Base-by-base conservation (phyloP, 2,329 filamentous ascomycete species). In the Nemania diffusa region DNA sequence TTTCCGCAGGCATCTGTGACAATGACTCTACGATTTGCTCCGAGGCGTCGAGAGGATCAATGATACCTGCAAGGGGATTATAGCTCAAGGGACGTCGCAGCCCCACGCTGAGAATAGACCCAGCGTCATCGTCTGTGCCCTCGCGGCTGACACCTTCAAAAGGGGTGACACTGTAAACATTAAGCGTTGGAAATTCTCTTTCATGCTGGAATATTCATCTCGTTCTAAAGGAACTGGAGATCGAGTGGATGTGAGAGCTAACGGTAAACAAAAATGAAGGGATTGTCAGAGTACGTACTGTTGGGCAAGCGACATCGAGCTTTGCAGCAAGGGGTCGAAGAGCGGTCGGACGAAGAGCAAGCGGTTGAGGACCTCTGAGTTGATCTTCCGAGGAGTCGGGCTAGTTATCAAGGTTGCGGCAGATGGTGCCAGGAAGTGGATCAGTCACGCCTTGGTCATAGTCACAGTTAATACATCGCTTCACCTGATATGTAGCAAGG, bases 231-330 rank as follows among this genome's bases (percentile, higher is more conserved):
- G 6, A 37, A 13, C 34, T n/a, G 11, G 8, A 11, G 37, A 20
- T 48, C 24, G 24, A 53, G 26, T n/a, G 34, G 9, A 8, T 22
- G 34, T 22, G 11, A 15, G 37, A 15, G 17, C 37, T 40, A n/a
- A n/a, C n/a, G n/a, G n/a, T n/a, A n/a, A n/a, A n/a, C n/a, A n/a
- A 20, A 52, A n/a, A 11, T 17, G n/a, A 44, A 42, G 11, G 13
- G 32, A n/a, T n/a, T 5, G 29, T 4, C 15, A 13, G 13, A 44
- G 24, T 27, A 40, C 66, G 1, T 66, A 68, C 66, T 82, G 81
- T 68, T 81, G 81, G 70, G 78, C 81, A 67, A 82, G 78, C 70
- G 81, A 82, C 81, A 82, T 82, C 55, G 70, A 67, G 57, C 58
- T 22, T 53, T 57, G 11, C 42, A 9, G 24, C 24, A 11, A 67